Base-by-base conservation (phyloP, 2,329 filamentous ascomycete genomes). In the Orbilia brochopaga region DNA sequence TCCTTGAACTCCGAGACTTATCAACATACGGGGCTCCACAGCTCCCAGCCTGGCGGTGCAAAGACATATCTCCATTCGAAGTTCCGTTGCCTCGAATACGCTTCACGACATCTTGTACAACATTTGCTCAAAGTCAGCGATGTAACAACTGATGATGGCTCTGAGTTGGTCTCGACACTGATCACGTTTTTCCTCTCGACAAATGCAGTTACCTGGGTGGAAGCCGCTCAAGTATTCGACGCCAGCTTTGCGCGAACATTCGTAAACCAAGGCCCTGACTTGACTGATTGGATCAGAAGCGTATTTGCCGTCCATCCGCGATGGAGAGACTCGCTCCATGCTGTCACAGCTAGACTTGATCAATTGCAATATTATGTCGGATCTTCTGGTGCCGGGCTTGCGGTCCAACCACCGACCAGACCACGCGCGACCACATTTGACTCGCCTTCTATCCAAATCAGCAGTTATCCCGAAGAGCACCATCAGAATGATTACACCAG, bases 91-190 rank as follows among this genome's bases (percentile, higher is more conserved):
- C 21, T 72, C 23, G 67, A 65, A 13, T 72, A 72, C 48, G 48
- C 62, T 7, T 73, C 69, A 11, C 30, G 23, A 15, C 57, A 66
- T 37, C 23, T 73, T 2, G 35, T 64, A 2, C 50, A 65, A 7
- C 67, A 72, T 21, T 19, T 72, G 30, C 51, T 72, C n/a, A 72
- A 72, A 52, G 69, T 67, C 15, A 73, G 62, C 62, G 61, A 66
- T 40, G 61, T 67, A 1, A 73, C 69, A 1, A 73, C 69, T 7
- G 69, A 73, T 13, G 69, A 67, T 30, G 69, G 69, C 19, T 67
- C 62, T 8, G 69, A 67, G 8, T 17, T 73, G 15, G 69, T 73
- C 2, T 64, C 69, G 2, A 50, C 69, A 0, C 46, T 73, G 17
- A 67, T 73, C 23, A 66, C 69, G 10, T 73, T 73, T 32, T 67